Evolutionary conservation across 2,329 filamentous ascomycete species (phyloP), one percentile per base, ranked within the genome.

Genomic region (Verticillium klebahnii): DNA sequence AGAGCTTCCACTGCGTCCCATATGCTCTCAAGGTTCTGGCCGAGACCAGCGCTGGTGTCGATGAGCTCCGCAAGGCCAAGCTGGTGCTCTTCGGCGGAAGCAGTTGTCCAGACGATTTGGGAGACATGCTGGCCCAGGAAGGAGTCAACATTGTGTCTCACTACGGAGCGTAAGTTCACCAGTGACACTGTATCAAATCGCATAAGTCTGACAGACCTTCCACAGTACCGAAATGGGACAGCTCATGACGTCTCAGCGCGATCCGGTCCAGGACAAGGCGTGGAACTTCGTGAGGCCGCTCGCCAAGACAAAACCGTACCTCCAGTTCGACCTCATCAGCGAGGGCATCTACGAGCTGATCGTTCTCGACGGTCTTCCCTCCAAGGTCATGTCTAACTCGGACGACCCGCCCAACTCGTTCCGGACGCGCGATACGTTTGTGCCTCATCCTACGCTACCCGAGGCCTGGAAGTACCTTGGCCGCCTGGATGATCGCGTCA

Each of bases 21-120:
- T 87, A 87, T 63, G 78, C 81, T 0, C 69, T 88, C 45, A 85
- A 86, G 65, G 72, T 88, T 1, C 74, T 88, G 0, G 78, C 80
- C 0, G 85, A 88, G 68, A 79, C 79, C 0, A 72, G 79, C 1
- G 77, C 80, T 12, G 85, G 84, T 0, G 75, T 85, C 7, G 69
- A 76, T 4, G 71, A 71, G 12, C 69, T 85, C 40, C 72, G 71
- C 11, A 72, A 70, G 15, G 73, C 78, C 31, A 76, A 80, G 57
- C 68, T 81, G 3, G 81, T 85, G 29, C 74, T 80, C 63, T 83
- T 78, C 55, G 82, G 78, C 12, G 83, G 83, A 1, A 82, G 81
- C 45, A 76, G 79, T 32, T 83, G 80, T 63, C 83, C 83, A 0
- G 81, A 85, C 63, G 79, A 80, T 5, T 69, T 85, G 2, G 83